Conservation (phyloP, 345 rosid genomes). For the Boechera retrofracta region DNA sequence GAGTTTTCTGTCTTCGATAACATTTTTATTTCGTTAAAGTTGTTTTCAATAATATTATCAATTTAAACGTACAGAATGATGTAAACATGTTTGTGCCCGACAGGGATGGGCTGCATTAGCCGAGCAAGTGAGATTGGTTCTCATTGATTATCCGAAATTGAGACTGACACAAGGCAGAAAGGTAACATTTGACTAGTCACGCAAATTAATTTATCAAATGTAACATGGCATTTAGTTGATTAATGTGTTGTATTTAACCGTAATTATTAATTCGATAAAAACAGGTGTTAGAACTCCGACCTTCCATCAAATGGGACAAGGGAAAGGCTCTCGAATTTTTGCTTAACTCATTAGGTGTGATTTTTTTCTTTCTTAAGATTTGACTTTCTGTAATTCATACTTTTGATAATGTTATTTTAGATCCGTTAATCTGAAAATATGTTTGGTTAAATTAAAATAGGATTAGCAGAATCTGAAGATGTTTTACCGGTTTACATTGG, state of each 20-base stretch:
- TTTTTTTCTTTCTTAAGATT: neutral
- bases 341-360: slow-evolving; percentile 52
- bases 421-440: neutral
- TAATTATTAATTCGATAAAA: neutral
- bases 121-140: slow-evolving; percentile 53
- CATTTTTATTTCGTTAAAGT: neutral
- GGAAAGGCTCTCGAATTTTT: slow-evolving; percentile 61
- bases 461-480: slow-evolving; percentile 43
- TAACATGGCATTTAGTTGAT: neutral
- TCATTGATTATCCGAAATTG: slow-evolving; percentile 48
- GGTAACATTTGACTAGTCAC: slow-evolving; percentile 38
- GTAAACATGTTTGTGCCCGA: neutral
- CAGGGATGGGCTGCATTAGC: slow-evolving; percentile 75
- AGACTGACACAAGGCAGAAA: slow-evolving; percentile 54
- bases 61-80: neutral
- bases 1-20: neutral
- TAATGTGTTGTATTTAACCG: neutral
- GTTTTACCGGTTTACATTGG: slow-evolving; percentile 63
- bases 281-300: slow-evolving; percentile 65
- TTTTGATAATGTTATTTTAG: neutral
- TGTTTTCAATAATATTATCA: neutral
- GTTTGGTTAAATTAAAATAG: slow-evolving; percentile 14
- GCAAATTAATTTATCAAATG: neutral
- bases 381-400: neutral
- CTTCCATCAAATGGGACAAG: slow-evolving; percentile 65